A percentile compares a stretch with the other conserved stretches of the same genome.
These are phyloP conservation scores for Neltuma alba DNA, from an alignment of 306 rosid genomes.

Conservation along the genomic window DNA sequence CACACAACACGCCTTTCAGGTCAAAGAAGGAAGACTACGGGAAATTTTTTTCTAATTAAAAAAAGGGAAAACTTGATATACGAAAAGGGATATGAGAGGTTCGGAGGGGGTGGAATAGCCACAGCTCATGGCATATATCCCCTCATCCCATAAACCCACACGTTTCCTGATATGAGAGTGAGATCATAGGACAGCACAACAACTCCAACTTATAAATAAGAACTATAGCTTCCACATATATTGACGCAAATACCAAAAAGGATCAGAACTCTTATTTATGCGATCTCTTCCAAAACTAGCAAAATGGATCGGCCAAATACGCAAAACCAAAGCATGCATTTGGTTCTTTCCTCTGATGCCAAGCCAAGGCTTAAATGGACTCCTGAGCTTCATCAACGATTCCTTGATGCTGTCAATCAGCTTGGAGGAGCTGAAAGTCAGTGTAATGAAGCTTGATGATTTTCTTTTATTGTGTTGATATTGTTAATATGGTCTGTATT, in stretches of 20 bases:
- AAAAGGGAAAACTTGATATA: constrained; percentile 52
- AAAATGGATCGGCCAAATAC: constrained; percentile 52
- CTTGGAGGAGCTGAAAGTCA: constrained; percentile 95
- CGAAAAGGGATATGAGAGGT: constrained; percentile 54
- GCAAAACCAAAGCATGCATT: constrained; percentile 78
- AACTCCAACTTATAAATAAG: constrained; percentile 60
- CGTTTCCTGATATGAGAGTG: constrained; percentile 96
- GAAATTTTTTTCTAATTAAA: constrained; percentile 8
- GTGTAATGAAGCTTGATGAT: constrained; percentile 38
- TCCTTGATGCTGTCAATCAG: constrained; percentile 77
- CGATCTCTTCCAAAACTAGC: constrained; percentile 41
- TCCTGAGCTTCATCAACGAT: constrained; percentile 85
- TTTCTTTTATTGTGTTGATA: not conserved
- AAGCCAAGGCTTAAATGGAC: constrained; percentile 96
- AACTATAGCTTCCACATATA: constrained; percentile 54
- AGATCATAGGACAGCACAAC: constrained; percentile 71
- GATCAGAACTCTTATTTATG: constrained; percentile 44
- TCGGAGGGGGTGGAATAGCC: constrained; percentile 38
- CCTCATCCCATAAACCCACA: constrained; percentile 82
- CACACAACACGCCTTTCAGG: constrained; percentile 65
- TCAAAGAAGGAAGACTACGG: constrained; percentile 67
- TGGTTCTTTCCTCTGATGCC: constrained; percentile 91
- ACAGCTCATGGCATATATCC: constrained; percentile 97
- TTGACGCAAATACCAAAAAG: constrained; percentile 43
- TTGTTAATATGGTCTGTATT: constrained; percentile 7